These are phyloP conservation scores for Heritiera littoralis DNA, from an alignment of 345 rosid species.

Conservation along the genomic window DNA sequence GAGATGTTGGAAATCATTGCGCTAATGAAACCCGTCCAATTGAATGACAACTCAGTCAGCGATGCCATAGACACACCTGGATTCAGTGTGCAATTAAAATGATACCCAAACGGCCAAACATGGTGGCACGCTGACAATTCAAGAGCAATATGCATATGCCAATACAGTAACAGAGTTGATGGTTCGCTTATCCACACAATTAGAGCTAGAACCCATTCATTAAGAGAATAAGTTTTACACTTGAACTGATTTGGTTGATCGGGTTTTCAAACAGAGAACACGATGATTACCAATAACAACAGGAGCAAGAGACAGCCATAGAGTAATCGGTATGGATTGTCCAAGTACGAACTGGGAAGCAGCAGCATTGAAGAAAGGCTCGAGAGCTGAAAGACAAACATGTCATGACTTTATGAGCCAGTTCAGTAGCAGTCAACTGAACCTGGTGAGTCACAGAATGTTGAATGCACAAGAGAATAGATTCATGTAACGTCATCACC, in stretches of 20 bases:
- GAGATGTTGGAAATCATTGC: conserved; percentile 98
- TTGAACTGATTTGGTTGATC: not conserved
- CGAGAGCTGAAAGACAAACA: conserved; percentile 64
- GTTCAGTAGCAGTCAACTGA: not conserved
- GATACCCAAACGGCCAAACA: conserved; percentile 10
- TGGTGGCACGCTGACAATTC: not conserved
- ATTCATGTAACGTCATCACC: conserved; percentile 36
- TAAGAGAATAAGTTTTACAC: not conserved
- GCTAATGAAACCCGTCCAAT: conserved; percentile 94
- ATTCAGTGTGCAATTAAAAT: conserved; percentile 4
- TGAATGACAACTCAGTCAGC: conserved; percentile 90
- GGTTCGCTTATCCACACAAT: not conserved
- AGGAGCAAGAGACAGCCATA: conserved; percentile 92
- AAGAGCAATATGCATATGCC: not conserved
- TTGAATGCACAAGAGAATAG: not conserved
- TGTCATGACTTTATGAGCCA: conserved; percentile 15
- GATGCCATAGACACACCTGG: conserved; percentile 94
- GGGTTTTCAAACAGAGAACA: not conserved
- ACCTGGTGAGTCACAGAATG: not conserved
- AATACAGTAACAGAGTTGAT: not conserved
- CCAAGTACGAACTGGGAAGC: conserved; percentile 94
- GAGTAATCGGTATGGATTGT: conserved; percentile 72
- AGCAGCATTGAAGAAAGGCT: conserved; percentile 97
- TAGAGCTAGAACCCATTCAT: not conserved
- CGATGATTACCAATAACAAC: conserved; percentile 69